A percentile compares a stretch with the other conserved stretches of the same genome.
Conservation (phyloP, 179 eudicot genomes). For the Carnegiea gigantea region DNA sequence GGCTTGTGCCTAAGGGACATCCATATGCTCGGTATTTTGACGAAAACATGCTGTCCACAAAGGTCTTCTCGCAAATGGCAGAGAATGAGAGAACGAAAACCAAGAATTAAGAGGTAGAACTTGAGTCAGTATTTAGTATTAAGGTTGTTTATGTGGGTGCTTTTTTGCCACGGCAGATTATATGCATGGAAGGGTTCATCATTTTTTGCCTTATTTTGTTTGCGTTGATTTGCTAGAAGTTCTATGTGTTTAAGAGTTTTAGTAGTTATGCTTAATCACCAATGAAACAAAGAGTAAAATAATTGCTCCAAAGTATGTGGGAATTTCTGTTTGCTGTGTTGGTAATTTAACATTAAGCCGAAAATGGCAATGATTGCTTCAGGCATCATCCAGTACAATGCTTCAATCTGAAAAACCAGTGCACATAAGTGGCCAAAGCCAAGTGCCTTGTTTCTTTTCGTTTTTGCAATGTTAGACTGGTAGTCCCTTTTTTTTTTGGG, state of each 20-base stretch:
- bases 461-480: not conserved
- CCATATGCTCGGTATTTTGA: conserved; percentile 78
- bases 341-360: not conserved
- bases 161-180: not conserved
- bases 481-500: not conserved
- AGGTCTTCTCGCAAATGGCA: conserved; percentile 62
- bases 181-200: not conserved
- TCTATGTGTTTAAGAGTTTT: not conserved
- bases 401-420: not conserved
- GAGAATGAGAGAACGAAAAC: conserved; percentile 42
- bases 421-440: not conserved
- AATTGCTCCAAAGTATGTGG: not conserved
- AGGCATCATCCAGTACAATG: not conserved
- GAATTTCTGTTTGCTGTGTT: not conserved
- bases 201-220: not conserved
- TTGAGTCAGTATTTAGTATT: not conserved
- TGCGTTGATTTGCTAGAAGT: not conserved
- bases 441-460: not conserved
- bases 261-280: not conserved
- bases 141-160: not conserved
- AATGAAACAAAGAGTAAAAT: not conserved
- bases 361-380: not conserved
- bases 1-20: conserved; percentile 77
- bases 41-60: conserved; percentile 74
- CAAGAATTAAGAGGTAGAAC: not conserved